Conservation (phyloP, 2,329 filamentous ascomycete species). For the Zopfia rhizophila region DNA sequence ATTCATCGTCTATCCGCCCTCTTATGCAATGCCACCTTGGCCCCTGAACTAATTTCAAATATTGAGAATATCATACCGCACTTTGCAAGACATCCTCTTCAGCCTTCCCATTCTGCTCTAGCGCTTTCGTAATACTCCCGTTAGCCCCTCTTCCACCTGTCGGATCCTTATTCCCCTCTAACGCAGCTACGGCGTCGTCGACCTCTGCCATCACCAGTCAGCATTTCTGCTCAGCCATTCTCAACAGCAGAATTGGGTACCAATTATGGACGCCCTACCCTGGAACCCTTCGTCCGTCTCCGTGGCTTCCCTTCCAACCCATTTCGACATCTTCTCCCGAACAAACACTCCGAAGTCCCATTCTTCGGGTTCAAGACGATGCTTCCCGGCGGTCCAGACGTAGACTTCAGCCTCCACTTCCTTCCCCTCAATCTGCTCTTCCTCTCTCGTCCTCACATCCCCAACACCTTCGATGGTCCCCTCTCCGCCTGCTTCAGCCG, state of each 20-base stretch:
- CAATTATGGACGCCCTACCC: slow-evolving; percentile 50
- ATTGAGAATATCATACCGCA: slow-evolving; percentile 50
- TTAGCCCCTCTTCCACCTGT: slow-evolving; percentile 57
- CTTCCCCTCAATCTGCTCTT: slow-evolving; percentile 49
- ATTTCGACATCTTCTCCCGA: slow-evolving; percentile 74
- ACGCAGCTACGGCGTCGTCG: slow-evolving; percentile 54
- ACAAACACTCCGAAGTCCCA: slow-evolving; percentile 92
- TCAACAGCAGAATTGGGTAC: slow-evolving; percentile 20
- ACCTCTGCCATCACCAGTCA: slow-evolving; percentile 47
- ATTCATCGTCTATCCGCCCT: too few species aligned
- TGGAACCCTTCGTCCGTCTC: slow-evolving; percentile 59
- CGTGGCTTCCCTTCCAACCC: slow-evolving; percentile 59
- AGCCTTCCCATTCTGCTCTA: slow-evolving; percentile 34
- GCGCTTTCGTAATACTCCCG: slow-evolving; percentile 52
- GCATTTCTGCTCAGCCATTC: slow-evolving; percentile 9
- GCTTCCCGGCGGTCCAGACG: slow-evolving; percentile 61
- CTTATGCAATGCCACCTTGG: too few species aligned
- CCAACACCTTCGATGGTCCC: slow-evolving; percentile 30
- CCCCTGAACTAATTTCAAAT: too few species aligned
- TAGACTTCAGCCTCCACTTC: slow-evolving; percentile 59
- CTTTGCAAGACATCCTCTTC: slow-evolving; percentile 37
- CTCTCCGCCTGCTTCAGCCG: slow-evolving; percentile 26
- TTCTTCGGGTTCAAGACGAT: slow-evolving; percentile 74
- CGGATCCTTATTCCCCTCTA: slow-evolving; percentile 46
- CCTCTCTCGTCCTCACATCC: slow-evolving; percentile 34